Evolutionary conservation across 2,329 filamentous ascomycete genomes (phyloP), one percentile per base, ranked within the genome.

Genomic region (Aspergillus udagawae): DNA sequence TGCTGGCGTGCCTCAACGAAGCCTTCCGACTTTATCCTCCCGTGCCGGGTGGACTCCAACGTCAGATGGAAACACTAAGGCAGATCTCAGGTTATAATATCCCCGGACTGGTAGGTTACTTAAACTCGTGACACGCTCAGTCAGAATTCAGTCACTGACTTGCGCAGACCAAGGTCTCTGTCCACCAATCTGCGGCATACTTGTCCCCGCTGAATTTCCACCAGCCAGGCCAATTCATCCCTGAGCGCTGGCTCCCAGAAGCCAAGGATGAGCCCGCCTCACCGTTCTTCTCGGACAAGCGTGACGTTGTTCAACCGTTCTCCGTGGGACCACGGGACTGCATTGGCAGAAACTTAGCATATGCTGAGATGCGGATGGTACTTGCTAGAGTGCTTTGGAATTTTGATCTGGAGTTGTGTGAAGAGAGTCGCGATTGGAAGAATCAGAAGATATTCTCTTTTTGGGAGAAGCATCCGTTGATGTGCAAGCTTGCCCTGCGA

Each of bases 311-410:
- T 44, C 77, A 82, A 64, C 78, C 81, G 0, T 82, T 83, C 58
- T 75, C 74, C 0, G 49, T 78, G 1, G 80, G 80, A 0, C 76
- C 80, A 4, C 70, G 80, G 1, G 79, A 80, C 54, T 83, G 80
- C 59, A 73, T 83, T 14, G 81, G 80, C 1, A 72, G 70, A 57
- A 80, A 81, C 48, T 66, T 83, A 38, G 79, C 79, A 0, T 80
- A 79, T 50, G 68, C 76, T 17, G 80, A 83, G 62, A 79, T 82
- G 71, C 71, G 80, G 2, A 63, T 81, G 3, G 77, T 82, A 41
- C 63, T 83, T 5, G 74, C 77, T 0, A 74, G 75, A 3, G 60
- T 83, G 8, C 57, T 83, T 0, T 82, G 71, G 67, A 79, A 77
- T 52, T 83, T 82, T 62, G 80, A 83, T 54, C 52, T 81, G 53